These are phyloP conservation scores for Linum trigynum DNA, from an alignment of 345 rosid species.

Conservation along the genomic window DNA sequence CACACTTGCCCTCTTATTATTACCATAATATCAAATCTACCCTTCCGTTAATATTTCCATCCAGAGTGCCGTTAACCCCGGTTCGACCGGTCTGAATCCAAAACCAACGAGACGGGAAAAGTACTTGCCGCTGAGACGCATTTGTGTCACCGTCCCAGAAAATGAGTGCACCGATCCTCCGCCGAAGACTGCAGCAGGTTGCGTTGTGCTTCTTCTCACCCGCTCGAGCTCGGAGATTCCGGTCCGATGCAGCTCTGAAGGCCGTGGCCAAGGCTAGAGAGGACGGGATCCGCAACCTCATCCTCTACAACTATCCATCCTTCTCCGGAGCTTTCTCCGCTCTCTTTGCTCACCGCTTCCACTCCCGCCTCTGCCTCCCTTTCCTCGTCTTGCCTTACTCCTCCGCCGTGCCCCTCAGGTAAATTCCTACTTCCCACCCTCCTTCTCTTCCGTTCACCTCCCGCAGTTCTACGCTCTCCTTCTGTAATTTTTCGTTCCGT, in stretches of 20 bases:
- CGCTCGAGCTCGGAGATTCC: conserved; percentile 27
- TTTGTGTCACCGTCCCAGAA: no score
- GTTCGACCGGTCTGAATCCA: no score
- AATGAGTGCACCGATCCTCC: neutral
- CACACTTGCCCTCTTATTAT: no score
- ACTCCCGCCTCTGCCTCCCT: conserved; percentile 49
- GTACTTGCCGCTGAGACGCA: no score
- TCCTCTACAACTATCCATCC: conserved; percentile 77
- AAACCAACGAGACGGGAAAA: no score
- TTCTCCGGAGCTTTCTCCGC: conserved; percentile 82
- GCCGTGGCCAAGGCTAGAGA: conserved; percentile 49
- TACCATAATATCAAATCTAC: no score
- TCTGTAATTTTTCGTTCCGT: neutral
- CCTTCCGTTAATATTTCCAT: no score
- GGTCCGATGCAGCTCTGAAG: conserved; percentile 78
- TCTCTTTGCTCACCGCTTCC: conserved; percentile 70
- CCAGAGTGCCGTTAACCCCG: no score
- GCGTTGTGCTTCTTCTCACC: neutral
- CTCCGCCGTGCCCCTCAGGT: conserved; percentile 59
- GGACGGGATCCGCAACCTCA: conserved; percentile 45
- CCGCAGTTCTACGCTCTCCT: neutral
- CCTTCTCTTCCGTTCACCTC: neutral
- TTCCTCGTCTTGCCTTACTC: conserved; percentile 76
- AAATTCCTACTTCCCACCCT: neutral
- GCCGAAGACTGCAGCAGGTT: neutral